Conservation (phyloP, 805 yeast species). For the Monosporozyma solicola region DNA sequence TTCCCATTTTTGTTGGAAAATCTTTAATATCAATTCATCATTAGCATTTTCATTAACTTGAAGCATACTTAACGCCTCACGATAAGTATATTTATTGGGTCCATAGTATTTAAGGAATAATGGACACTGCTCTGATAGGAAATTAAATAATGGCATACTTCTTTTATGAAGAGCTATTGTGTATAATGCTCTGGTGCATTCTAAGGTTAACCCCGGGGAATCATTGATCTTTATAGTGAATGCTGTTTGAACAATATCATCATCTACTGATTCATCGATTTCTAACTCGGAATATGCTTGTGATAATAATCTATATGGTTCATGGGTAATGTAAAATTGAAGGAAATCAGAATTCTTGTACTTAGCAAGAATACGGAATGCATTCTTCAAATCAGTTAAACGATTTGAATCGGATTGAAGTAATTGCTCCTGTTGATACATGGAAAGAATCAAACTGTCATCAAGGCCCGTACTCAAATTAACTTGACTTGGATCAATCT, state of each 20-base stretch:
- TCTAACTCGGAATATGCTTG: conserved; percentile 48
- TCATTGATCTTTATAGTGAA: conserved; percentile 58
- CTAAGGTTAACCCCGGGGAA: conserved; percentile 33
- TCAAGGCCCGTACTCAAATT: conserved; percentile 10
- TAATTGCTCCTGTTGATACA: conserved; percentile 26
- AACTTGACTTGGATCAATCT: conserved; percentile 25
- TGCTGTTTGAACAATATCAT: conserved; percentile 69
- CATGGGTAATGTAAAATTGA: conserved; percentile 35
- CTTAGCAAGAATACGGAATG: conserved; percentile 33
- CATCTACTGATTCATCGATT: conserved; percentile 45
- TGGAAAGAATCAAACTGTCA: conserved; percentile 27
- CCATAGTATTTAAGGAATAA: conserved; percentile 21
- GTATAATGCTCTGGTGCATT: conserved; percentile 44
- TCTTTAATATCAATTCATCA: conserved; percentile 38
- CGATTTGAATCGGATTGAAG: conserved; percentile 9
- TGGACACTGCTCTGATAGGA: conserved; percentile 35
- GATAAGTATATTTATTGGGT: conserved; percentile 21
- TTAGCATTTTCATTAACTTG: conserved; percentile 43
- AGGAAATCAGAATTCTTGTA: conserved; percentile 32
- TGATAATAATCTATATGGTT: conserved; percentile 34
- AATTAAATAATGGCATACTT: conserved; percentile 49
- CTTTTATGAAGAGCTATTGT: conserved; percentile 52
- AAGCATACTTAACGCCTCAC: conserved; percentile 40
- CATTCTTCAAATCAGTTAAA: conserved; percentile 30
- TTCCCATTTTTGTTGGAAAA: conserved; percentile 27